phyloP scores from a whole-genome alignment of 352 stramenopile genomes.

The Phytopythium aichiense region DNA sequence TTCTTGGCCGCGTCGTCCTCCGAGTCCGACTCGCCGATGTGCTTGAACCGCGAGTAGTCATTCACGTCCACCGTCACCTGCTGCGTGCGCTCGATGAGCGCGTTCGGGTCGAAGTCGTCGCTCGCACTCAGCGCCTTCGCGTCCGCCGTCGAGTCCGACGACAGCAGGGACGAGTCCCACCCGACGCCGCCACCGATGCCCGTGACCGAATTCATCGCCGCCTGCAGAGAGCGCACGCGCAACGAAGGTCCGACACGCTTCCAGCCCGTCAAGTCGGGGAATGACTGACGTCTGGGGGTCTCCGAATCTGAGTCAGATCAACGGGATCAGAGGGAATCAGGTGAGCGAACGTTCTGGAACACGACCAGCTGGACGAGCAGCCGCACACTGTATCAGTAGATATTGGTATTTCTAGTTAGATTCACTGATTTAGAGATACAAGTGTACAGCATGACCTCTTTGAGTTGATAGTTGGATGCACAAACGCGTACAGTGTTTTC shows the following conservation, averaged over 20 bases:
- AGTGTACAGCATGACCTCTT: background rate
- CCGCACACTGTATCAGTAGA: background rate
- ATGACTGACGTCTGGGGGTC: background rate
- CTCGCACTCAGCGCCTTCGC: slow-evolving; percentile 22
- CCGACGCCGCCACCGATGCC: background rate
- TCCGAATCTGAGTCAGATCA: background rate
- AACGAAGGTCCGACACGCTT: background rate
- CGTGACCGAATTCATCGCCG: background rate
- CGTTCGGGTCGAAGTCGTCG: slow-evolving; percentile 28
- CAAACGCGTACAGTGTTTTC: background rate
- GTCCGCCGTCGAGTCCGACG: slow-evolving; percentile 13
- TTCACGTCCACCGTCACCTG: slow-evolving; percentile 69
- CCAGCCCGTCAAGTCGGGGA: background rate
- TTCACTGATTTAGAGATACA: background rate
- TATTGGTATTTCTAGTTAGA: background rate
- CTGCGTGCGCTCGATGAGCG: slow-evolving; percentile 56
- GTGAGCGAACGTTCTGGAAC: slow-evolving; percentile 6
- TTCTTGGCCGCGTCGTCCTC: slow-evolving; percentile 29
- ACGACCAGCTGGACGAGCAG: background rate
- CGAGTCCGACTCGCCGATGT: slow-evolving; percentile 51
- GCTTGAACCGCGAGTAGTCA: slow-evolving; percentile 86
- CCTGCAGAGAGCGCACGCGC: background rate
- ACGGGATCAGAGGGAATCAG: background rate
- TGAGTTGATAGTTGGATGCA: background rate
- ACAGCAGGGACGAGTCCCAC: slow-evolving; percentile 5